Conservation (phyloP, 2,329 filamentous ascomycete genomes). For the Pleurostoma richardsiae region DNA sequence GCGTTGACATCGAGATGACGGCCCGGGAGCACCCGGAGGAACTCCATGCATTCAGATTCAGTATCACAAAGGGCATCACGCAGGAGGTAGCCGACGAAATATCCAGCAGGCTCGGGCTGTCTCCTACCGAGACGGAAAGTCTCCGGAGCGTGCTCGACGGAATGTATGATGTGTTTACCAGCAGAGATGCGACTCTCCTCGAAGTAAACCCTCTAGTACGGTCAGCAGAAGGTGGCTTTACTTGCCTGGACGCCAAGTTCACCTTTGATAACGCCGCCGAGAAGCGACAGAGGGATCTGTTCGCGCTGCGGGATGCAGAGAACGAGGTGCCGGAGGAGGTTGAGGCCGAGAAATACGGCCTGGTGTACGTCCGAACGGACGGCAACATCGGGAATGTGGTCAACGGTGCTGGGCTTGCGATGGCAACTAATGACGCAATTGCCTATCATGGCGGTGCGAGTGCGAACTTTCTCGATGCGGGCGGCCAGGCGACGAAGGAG, state of each 20-base stretch:
- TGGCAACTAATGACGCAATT: conserved; percentile 86
- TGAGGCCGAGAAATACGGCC: conserved; percentile 54
- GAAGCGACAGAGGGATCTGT: conserved; percentile 33
- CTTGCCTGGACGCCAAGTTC: conserved; percentile 31
- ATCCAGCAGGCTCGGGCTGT: no score
- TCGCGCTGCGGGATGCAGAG: conserved; percentile 25
- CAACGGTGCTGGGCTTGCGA: conserved; percentile 83
- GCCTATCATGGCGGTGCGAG: conserved; percentile 60
- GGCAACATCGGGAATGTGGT: conserved; percentile 76
- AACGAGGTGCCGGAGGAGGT: conserved; percentile 27
- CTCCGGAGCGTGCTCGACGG: no score
- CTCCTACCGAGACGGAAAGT: no score
- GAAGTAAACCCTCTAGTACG: conserved; percentile 19
- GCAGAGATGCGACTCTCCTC: no score
- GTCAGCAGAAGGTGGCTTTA: conserved; percentile 14
- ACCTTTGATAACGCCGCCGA: conserved; percentile 42
- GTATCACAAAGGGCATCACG: no score
- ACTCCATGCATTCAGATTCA: no score
- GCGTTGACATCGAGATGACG: no score
- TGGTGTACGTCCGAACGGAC: conserved; percentile 68
- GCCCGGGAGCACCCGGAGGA: no score
- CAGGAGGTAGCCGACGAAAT: no score
- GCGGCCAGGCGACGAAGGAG: conserved; percentile 78
- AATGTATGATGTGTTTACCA: no score
- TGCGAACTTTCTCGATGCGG: conserved; percentile 85